Conservation (phyloP, 106 monocot species). For the Allium fistulosum region DNA sequence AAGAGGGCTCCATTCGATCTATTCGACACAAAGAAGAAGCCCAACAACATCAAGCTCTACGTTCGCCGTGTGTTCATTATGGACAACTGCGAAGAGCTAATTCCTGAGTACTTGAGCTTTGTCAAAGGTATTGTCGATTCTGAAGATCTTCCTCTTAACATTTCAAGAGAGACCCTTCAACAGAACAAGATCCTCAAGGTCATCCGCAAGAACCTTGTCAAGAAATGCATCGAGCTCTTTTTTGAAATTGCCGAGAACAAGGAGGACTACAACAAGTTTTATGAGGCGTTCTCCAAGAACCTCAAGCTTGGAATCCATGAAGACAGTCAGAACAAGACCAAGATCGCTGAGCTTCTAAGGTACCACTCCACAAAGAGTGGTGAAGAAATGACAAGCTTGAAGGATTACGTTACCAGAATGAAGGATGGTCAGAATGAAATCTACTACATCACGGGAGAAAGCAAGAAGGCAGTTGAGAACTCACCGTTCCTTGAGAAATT, state of each 20-base stretch:
- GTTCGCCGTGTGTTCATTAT: slow-evolving; percentile 77
- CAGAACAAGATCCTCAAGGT: slow-evolving; percentile 85
- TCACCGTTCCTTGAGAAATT: slow-evolving; percentile 77
- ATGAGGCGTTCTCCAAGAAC: slow-evolving; percentile 23
- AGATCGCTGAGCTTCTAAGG: slow-evolving; percentile 66
- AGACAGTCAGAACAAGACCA: slow-evolving; percentile 50
- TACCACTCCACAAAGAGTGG: slow-evolving; percentile 81
- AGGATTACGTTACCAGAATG: slow-evolving; percentile 82
- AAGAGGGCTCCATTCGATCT: slow-evolving; percentile 77
- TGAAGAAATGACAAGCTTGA: slow-evolving; percentile 73
- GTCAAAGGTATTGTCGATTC: slow-evolving; percentile 78
- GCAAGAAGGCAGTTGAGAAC: slow-evolving; percentile 85
- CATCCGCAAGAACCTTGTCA: slow-evolving; percentile 76
- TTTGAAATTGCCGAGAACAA: slow-evolving; percentile 26
- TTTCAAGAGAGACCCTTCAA: slow-evolving; percentile 68
- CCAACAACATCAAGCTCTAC: slow-evolving; percentile 81
- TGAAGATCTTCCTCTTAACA: slow-evolving; percentile 79
- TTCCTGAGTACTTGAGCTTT: slow-evolving; percentile 66
- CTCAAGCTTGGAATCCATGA: slow-evolving; percentile 35
- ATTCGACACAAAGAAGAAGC: slow-evolving; percentile 69
- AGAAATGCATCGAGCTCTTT: slow-evolving; percentile 8
- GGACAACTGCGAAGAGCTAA: slow-evolving; percentile 83
- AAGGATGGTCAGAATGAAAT: slow-evolving; percentile 64
- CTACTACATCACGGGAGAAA: slow-evolving; percentile 80
- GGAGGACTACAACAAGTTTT: slow-evolving; percentile 35